A percentile compares a stretch with the other conserved stretches of the same genome.
Evolutionary conservation across 2,329 filamentous ascomycete genomes (phyloP).

Genomic region (Aspergillus ochraceoroseus): DNA sequence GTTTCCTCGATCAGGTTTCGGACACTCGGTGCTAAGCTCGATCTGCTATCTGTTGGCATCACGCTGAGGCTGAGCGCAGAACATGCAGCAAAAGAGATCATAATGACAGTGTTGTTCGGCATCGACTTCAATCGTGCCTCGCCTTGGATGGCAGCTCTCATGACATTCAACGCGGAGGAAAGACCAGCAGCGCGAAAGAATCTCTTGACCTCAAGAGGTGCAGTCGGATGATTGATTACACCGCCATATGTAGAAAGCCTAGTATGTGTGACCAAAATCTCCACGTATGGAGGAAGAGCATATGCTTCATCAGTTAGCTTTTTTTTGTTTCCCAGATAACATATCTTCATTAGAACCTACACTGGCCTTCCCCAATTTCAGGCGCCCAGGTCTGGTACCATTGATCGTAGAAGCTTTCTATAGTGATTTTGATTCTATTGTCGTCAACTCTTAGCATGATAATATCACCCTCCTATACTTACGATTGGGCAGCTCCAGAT

Average conservation of each 20-base stretch:
- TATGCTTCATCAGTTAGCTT: conserved; percentile 41
- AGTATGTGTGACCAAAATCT: conserved; percentile 68
- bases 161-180: conserved; percentile 67
- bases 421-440: conserved; percentile 51
- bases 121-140: conserved; percentile 66
- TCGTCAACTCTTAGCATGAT: conserved; percentile 18
- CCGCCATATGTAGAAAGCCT: conserved; percentile 68
- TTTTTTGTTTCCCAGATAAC: no score
- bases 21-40: conserved; percentile 59
- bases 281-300: conserved; percentile 64
- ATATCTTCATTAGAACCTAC: conserved; percentile 32
- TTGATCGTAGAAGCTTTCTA: conserved; percentile 61
- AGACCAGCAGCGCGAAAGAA: conserved; percentile 68
- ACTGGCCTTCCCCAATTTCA: conserved; percentile 52
- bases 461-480: no score
- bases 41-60: conserved; percentile 52
- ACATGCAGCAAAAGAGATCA: conserved; percentile 71
- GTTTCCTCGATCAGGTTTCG: conserved; percentile 63
- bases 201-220: conserved; percentile 63
- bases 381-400: conserved; percentile 62
- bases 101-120: conserved; percentile 73
- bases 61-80: conserved; percentile 62
- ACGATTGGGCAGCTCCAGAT: conserved; percentile 33
- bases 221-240: conserved; percentile 69
- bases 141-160: conserved; percentile 68